Base-by-base conservation (phyloP, 768 basidiomycete species). In the Tephrocybe sp. region DNA sequence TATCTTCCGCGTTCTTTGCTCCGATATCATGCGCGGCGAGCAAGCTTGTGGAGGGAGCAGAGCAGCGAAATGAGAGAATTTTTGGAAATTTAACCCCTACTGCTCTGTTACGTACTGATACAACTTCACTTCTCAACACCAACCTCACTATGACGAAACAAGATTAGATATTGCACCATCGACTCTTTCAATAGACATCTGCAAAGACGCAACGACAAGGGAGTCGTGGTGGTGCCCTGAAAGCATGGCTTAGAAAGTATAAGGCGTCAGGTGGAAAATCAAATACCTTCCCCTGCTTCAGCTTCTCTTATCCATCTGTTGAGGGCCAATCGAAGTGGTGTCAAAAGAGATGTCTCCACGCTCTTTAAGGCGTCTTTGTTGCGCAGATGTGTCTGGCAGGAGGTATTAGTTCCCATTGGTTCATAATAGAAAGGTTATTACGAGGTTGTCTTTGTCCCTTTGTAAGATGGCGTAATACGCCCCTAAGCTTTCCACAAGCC, bases 401-500 rank as follows among this genome's bases (percentile, higher is more conserved):
- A 19, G 34, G 24, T 11, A 7, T 27, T 26, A 19, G 18, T 30
- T 12, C 7, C 28, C 28, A 30, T 30, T 30, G 12, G 28, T 19
- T 19, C 21, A 18, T 34, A 34, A 12, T 34, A 7, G 13, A 5
- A 8, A 5, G 13, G 32, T n/a, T 35, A 16, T 18, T 40, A 87
- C 89, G 60, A 63, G 62, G 59, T 90, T 91, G 4, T 65, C 54
- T 8, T 54, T 59, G 61, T 92, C 89, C 54, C 86, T 69, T 37
- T 69, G 64, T 7, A 89, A 58, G 15, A 89, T 69, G 27, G 86
- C 72, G 55, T 86, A 89, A 60, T 85, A 87, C 43, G 90, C 73
- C 15, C 80, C 79, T 5, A 92, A 67, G 53, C 78, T 82, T 53
- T 89, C 87, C 0, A 78, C 73, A 19, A 92, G 68, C 34, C 89